Conservation (phyloP, 768 basidiomycete genomes). For the Obba rivulosa region DNA sequence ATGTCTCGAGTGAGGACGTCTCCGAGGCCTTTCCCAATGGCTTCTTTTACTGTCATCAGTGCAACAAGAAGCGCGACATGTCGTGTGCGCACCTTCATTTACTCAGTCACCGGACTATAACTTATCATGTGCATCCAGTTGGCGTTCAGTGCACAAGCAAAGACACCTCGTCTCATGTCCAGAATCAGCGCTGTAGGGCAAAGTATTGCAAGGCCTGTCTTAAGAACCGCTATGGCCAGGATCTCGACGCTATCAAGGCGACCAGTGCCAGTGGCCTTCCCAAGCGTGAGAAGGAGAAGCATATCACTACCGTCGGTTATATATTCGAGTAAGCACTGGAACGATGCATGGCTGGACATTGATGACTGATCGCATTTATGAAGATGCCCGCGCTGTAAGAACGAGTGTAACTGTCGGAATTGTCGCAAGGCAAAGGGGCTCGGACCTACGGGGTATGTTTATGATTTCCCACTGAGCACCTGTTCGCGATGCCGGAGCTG, state of each 20-base stretch:
- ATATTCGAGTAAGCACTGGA: constrained; percentile 43
- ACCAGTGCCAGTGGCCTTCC: constrained; percentile 2
- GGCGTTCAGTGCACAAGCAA: constrained; percentile 33
- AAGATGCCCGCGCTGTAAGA: constrained; percentile 69
- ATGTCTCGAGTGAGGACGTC: constrained; percentile 23
- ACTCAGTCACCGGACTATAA: background rate
- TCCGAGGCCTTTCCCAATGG: constrained; percentile 30
- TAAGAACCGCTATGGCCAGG: constrained; percentile 60
- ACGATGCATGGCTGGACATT: no score
- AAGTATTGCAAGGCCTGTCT: constrained; percentile 66
- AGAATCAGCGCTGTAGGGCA: constrained; percentile 42
- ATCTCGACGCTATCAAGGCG: constrained; percentile 36
- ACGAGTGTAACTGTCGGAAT: constrained; percentile 58
- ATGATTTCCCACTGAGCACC: background rate
- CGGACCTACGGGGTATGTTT: constrained; percentile 50
- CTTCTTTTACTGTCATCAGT: constrained; percentile 66
- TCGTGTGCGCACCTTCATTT: constrained; percentile 33
- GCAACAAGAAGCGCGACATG: constrained; percentile 54
- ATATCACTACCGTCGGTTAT: constrained; percentile 31
- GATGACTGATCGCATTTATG: background rate
- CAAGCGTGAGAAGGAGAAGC: constrained; percentile 18
- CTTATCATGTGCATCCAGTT: constrained; percentile 19
- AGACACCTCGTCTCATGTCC: constrained; percentile 14
- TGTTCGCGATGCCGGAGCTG: background rate
- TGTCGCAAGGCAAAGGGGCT: constrained; percentile 65